These are phyloP conservation scores for Meyerozyma guilliermondii DNA, from an alignment of 1,139 yeast species.

Conservation along the genomic window DNA sequence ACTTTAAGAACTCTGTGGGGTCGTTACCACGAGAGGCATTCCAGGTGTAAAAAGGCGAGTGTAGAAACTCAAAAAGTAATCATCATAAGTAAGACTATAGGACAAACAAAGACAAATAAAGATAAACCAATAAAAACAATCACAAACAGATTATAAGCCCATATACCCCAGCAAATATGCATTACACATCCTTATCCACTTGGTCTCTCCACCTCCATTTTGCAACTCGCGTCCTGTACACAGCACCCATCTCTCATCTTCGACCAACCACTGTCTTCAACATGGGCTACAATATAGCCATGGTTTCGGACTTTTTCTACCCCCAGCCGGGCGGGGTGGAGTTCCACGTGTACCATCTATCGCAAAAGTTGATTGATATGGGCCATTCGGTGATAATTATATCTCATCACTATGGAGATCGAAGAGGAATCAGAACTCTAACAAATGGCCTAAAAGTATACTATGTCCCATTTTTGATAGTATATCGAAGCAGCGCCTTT, in stretches of 20 bases:
- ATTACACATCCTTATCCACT: too few species aligned
- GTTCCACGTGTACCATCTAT: constrained; percentile 80
- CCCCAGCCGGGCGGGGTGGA: constrained; percentile 99
- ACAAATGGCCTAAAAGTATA: constrained; percentile 93
- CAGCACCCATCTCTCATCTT: not conserved
- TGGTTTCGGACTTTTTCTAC: constrained; percentile 96
- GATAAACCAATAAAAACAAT: too few species aligned
- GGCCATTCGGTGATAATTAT: constrained; percentile 92
- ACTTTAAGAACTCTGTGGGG: constrained; percentile 61
- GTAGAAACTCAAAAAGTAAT: too few species aligned
- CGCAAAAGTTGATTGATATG: constrained; percentile 70
- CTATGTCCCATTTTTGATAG: constrained; percentile 76
- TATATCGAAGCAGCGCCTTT: constrained; percentile 77
- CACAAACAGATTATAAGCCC: too few species aligned
- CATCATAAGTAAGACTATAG: too few species aligned
- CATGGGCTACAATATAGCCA: constrained; percentile 43
- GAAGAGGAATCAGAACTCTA: constrained; percentile 76
- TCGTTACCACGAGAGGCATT: constrained; percentile 43
- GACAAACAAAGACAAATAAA: too few species aligned
- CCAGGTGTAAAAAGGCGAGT: constrained; percentile 1
- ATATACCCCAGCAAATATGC: too few species aligned
- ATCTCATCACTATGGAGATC: constrained; percentile 81
- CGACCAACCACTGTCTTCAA: not conserved
- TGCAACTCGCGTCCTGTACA: not conserved
- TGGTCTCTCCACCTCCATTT: not conserved